Conservation (phyloP, 495 filamentous ascomycete genomes). For the Penicillium longicatenatum region DNA sequence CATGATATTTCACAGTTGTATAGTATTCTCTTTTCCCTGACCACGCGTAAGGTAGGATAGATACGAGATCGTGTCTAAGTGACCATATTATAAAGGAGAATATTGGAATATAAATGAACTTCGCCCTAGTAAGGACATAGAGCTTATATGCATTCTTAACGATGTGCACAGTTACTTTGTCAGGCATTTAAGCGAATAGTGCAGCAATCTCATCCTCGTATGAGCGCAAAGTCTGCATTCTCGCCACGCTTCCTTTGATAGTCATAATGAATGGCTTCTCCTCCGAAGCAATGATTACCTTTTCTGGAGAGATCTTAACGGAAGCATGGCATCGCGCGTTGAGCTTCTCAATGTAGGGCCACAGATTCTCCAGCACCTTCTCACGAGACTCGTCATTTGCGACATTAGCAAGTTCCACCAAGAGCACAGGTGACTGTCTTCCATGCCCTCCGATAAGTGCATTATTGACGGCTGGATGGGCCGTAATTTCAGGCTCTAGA, state of each 20-base stretch:
- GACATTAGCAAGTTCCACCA: constrained; percentile 22
- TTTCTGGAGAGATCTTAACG: constrained; percentile 15
- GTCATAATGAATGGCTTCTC: constrained; percentile 31
- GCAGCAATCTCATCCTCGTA: constrained; percentile 38
- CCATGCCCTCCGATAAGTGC: constrained; percentile 31
- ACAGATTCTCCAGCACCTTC: constrained; percentile 5
- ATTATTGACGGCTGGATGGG: constrained; percentile 23
- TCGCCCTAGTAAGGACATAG: not conserved
- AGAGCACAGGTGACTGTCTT: constrained; percentile 21
- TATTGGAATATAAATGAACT: not conserved
- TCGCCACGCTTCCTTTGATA: constrained; percentile 32
- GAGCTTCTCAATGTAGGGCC: constrained; percentile 21
- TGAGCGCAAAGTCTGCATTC: constrained; percentile 30
- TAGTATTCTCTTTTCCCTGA: too few species aligned
- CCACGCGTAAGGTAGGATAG: too few species aligned
- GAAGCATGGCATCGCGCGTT: constrained; percentile 19
- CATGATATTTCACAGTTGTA: not conserved
- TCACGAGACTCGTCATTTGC: not conserved
- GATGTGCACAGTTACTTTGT: not conserved
- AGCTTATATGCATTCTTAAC: not conserved
- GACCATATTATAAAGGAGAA: not conserved
- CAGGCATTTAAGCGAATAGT: constrained; percentile 11
- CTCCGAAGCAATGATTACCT: constrained; percentile 15
- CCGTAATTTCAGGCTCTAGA: constrained; percentile 27
- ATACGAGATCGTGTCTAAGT: not conserved